These are phyloP conservation scores for Cadophora sp. DNA, from an alignment of 2,329 filamentous ascomycete genomes.

Conservation along the genomic window DNA sequence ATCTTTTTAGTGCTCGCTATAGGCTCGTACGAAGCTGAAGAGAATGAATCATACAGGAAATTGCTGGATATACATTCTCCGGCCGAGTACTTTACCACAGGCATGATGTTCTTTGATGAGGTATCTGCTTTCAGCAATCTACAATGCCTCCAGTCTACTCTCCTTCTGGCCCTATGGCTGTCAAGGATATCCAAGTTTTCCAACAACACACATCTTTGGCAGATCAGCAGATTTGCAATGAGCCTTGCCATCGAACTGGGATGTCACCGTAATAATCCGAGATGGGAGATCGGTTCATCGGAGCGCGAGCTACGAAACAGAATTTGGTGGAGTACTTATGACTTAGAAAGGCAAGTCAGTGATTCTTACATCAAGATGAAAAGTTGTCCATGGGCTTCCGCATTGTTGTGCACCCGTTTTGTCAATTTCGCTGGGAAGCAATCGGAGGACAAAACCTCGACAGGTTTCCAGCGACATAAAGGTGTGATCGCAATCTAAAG, in stretches of 20 bases:
- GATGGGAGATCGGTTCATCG: background rate
- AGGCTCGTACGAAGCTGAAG: background rate
- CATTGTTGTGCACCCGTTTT: too few species aligned
- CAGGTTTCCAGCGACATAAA: too few species aligned
- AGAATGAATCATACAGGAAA: background rate
- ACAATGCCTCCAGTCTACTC: background rate
- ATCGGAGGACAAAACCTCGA: too few species aligned
- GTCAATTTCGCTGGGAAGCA: too few species aligned
- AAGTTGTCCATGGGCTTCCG: too few species aligned
- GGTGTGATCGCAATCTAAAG: background rate
- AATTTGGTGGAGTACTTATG: constrained; percentile 1
- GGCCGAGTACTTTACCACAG: background rate
- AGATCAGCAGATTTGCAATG: background rate
- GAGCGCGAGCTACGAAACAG: background rate
- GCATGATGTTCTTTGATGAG: constrained; percentile 1
- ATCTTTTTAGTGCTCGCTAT: background rate
- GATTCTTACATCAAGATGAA: too few species aligned
- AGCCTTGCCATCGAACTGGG: constrained; percentile 1
- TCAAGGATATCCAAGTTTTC: background rate
- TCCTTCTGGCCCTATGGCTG: background rate
- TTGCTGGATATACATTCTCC: background rate
- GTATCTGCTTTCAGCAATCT: background rate
- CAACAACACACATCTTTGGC: constrained; percentile 7
- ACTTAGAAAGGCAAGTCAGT: background rate
- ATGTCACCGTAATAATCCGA: constrained; percentile 1